A percentile compares a stretch with the other conserved stretches of the same genome.
phyloP scores from a whole-genome alignment of 2,329 filamentous ascomycete species.

The Pseudopithomyces maydicus region DNA sequence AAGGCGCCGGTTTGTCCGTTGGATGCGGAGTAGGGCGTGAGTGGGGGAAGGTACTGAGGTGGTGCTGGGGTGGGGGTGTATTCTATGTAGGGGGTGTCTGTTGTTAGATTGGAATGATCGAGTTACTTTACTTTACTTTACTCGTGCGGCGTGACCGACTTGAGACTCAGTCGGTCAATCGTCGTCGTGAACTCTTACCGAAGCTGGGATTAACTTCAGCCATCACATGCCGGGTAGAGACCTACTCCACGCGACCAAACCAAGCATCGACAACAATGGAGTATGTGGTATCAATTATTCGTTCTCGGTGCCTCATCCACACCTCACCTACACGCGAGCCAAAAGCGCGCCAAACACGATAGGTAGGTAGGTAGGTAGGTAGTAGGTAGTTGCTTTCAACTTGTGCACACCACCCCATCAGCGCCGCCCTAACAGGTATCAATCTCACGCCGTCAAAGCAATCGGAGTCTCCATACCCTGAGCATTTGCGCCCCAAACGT shows the following conservation, averaged over 20 bases:
- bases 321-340: conserved; percentile 22
- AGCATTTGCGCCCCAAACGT: conserved; percentile 11
- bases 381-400: conserved; percentile 12
- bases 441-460: conserved; percentile 20
- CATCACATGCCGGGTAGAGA: too few species aligned
- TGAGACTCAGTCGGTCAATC: too few species aligned
- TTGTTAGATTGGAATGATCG: too few species aligned
- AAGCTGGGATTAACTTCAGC: too few species aligned
- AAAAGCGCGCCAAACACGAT: conserved; percentile 29
- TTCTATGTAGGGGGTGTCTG: not conserved
- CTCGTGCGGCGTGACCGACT: too few species aligned
- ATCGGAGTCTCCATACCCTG: conserved; percentile 21
- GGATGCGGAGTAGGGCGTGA: conserved; percentile 70
- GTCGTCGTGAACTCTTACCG: too few species aligned
- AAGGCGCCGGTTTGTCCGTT: conserved; percentile 74
- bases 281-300: conserved; percentile 28
- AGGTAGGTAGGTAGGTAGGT: too few species aligned
- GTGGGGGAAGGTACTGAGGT: too few species aligned
- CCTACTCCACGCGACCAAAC: too few species aligned
- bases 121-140: too few species aligned
- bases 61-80: not conserved
- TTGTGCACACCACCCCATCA: conserved; percentile 12
- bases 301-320: conserved; percentile 22
- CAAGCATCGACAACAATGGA: too few species aligned
- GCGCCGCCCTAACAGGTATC: conserved; percentile 23